Conservation (phyloP, 2,329 filamentous ascomycete genomes). For the Colletotrichum camelliae region DNA sequence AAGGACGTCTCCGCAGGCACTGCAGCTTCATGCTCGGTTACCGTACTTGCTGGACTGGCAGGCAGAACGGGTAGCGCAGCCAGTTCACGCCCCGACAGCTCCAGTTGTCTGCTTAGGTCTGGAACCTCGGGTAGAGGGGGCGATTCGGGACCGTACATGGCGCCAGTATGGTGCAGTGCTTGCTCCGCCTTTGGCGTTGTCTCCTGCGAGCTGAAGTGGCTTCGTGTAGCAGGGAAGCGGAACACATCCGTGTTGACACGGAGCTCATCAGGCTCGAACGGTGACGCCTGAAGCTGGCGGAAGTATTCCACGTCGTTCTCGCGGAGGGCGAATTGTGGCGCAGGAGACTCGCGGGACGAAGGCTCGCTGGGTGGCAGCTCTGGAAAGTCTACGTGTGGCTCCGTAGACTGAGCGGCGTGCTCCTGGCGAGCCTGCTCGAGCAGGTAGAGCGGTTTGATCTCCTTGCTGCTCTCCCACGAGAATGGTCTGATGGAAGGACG, state of each 20-base stretch:
- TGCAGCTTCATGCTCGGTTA: not conserved
- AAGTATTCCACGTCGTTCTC: slow-evolving; percentile 31
- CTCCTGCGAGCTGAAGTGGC: slow-evolving; percentile 67
- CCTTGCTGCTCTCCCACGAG: slow-evolving; percentile 68
- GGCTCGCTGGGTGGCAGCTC: slow-evolving; percentile 52
- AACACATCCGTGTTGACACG: slow-evolving; percentile 45
- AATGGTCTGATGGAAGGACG: slow-evolving; percentile 54
- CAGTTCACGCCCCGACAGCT: not conserved
- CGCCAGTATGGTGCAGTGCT: not conserved
- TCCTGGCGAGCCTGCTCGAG: slow-evolving; percentile 66
- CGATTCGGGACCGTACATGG: not conserved
- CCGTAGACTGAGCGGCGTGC: slow-evolving; percentile 26
- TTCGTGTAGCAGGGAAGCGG: slow-evolving; percentile 34
- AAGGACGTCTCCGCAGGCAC: not conserved
- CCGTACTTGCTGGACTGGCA: not conserved
- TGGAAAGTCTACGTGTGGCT: slow-evolving; percentile 48
- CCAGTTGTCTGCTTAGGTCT: not conserved
- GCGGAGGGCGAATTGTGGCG: slow-evolving; percentile 32
- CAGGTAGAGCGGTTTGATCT: slow-evolving; percentile 83
- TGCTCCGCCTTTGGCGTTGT: slow-evolving; percentile 69
- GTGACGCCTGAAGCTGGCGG: slow-evolving; percentile 19
- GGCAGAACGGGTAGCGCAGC: slow-evolving; percentile 9
- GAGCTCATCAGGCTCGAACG: slow-evolving; percentile 32
- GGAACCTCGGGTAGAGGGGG: not conserved
- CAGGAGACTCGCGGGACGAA: slow-evolving; percentile 39